Evolutionary conservation across 495 filamentous ascomycete genomes (phyloP).

Genomic region (Penicillium pancosmium): DNA sequence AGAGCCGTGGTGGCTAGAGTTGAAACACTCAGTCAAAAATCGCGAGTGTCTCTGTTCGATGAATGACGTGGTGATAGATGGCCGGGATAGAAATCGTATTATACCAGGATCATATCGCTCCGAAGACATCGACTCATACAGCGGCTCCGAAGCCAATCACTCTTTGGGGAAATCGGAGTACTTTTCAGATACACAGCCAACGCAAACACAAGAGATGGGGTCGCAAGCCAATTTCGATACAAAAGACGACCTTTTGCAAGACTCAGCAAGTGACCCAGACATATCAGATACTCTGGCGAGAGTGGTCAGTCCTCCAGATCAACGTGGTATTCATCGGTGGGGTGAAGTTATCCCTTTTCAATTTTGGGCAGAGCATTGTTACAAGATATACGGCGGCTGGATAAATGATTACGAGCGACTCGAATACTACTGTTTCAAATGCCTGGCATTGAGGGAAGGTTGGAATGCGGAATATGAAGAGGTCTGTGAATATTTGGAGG

Average conservation of each 20-base stretch:
- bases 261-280: neutral
- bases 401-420: neutral
- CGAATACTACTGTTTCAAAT: neutral
- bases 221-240: too few species aligned
- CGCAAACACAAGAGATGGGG: too few species aligned
- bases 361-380: neutral
- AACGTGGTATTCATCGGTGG: neutral
- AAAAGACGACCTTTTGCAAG: too few species aligned
- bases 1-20: neutral
- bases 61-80: neutral
- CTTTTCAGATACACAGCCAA: too few species aligned
- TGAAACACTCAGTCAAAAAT: neutral
- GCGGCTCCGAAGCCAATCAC: too few species aligned
- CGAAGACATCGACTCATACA: too few species aligned
- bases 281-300: neutral
- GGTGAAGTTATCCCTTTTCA: neutral
- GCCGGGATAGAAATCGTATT: neutral
- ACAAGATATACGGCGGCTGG: neutral
- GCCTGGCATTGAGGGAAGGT: neutral
- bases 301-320: too few species aligned
- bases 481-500: neutral
- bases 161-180: too few species aligned
- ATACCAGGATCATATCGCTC: too few species aligned
- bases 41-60: neutral
- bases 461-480: neutral